Evolutionary conservation across 2,329 filamentous ascomycete genomes (phyloP).

Genomic region (Coleophoma eucalyptorum): DNA sequence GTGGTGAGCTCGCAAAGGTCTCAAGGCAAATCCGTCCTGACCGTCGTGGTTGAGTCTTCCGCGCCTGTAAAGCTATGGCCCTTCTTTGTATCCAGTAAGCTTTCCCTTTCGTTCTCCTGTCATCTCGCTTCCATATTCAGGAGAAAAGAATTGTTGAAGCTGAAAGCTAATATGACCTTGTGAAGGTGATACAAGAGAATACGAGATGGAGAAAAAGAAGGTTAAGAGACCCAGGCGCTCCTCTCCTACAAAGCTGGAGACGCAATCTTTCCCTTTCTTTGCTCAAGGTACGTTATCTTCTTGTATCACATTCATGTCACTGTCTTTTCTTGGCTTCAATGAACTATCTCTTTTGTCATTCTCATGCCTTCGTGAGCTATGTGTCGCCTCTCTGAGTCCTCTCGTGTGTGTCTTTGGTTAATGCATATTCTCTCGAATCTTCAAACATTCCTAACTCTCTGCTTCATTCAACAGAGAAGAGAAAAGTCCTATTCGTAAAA

Average conservation of each 20-base stretch:
- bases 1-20: not conserved
- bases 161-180: no score
- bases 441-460: no score
- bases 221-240: not conserved
- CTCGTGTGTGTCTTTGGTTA: not conserved
- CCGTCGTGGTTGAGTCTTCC: not conserved
- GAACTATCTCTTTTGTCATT: not conserved
- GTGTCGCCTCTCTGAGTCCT: not conserved
- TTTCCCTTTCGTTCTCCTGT: not conserved
- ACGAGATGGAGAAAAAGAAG: not conserved
- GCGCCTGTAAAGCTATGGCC: slow-evolving; percentile 1
- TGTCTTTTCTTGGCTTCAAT: not conserved
- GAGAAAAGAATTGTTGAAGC: not conserved
- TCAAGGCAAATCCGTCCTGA: not conserved
- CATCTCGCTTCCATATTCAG: not conserved
- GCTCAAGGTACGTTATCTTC: not conserved
- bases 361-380: not conserved
- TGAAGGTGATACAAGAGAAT: no score
- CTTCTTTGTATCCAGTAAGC: not conserved
- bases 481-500: not conserved
- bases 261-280: not conserved
- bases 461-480: not conserved
- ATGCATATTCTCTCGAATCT: not conserved
- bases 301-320: not conserved
- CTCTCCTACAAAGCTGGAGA: not conserved